Evolutionary conservation across 2,329 filamentous ascomycete species (phyloP), one percentile per base, ranked within the genome.

Genomic region (Xylaria sp.): DNA sequence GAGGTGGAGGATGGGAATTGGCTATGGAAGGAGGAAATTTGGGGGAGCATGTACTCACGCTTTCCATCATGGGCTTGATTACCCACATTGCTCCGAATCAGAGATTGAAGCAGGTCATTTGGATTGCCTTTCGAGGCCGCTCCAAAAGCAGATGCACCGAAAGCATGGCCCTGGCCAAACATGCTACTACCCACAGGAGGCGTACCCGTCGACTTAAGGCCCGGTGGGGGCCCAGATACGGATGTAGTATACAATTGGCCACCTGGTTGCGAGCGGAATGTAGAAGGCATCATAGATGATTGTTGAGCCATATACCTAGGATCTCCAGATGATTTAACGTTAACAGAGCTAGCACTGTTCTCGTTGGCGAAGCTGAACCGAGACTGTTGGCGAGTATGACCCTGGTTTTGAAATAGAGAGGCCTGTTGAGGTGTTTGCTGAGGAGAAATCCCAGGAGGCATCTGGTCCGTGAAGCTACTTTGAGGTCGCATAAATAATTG

Each of bases 171-270:
- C 80, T 98, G 94, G 34, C 93, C 92, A 80, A 98, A 98, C 88
- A 98, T 96, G 75, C 93, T 94, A 62, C 75, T 74, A 53, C 72
- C 72, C 14, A 78, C 77, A 17, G 96, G 95, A 66, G 96, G 95
- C 19, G 95, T 98, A 50, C 94, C 93, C 2, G 94, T 94, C 24
- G 95, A 97, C 82, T 99, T 99, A 32, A 99, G 85, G 9, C 96
- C 96, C 0, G 96, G 97, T 68, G 96, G 96, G 32, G 97, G 96
- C 3, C 94, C 95, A 75, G 97, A 93, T 76, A 98, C 93, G 9
- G 93, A 93, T 62, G 89, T 90, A 56, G 90, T 88, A 79, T 96
- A 98, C 78, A 93, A 96, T 71, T 93, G 92, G 71, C 86, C 88
- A 72, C 85, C 80, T 79, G 88, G 80, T 74, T 89, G 87, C 48